phyloP scores from a whole-genome alignment of 805 yeast genomes.

The Wickerhamiella dianesei region DNA sequence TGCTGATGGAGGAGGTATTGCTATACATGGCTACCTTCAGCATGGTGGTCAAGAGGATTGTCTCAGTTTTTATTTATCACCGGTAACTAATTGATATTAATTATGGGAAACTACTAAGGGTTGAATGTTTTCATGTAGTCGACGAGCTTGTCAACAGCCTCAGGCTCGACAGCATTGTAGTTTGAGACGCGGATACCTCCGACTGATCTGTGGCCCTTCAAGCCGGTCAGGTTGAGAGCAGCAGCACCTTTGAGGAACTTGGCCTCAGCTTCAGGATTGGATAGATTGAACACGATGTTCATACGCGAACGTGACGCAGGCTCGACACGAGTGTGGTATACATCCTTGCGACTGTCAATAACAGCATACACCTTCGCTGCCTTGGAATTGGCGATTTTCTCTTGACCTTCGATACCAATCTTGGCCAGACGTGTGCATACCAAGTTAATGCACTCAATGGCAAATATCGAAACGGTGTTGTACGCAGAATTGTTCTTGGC shows the following conservation, averaged over 20 bases:
- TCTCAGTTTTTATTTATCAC: background rate
- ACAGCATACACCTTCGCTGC: slow-evolving; percentile 50
- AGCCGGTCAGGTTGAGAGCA: slow-evolving; percentile 48
- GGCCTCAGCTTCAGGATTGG: slow-evolving; percentile 46
- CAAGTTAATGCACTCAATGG: slow-evolving; percentile 71
- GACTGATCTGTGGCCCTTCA: slow-evolving; percentile 92
- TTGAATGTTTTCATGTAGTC: background rate
- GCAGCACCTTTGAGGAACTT: slow-evolving; percentile 59
- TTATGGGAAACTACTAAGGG: background rate
- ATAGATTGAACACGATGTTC: slow-evolving; percentile 84
- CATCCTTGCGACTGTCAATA: slow-evolving; percentile 49
- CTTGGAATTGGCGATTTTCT: slow-evolving; percentile 44
- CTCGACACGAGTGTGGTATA: slow-evolving; percentile 56
- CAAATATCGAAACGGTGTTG: slow-evolving; percentile 90
- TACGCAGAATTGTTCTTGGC: slow-evolving; percentile 84
- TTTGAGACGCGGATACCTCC: slow-evolving; percentile 94
- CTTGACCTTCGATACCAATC: slow-evolving; percentile 65
- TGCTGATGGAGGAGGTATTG: slow-evolving; percentile 6
- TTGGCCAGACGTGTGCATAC: slow-evolving; percentile 48
- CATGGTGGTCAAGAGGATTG: slow-evolving; percentile 1
- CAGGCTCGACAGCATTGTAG: slow-evolving; percentile 69
- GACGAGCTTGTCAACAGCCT: slow-evolving; percentile 19
- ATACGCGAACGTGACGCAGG: slow-evolving; percentile 59
- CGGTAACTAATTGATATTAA: background rate
- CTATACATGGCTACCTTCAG: slow-evolving; percentile 13